These are phyloP conservation scores for Phylloporus rhodoxanthus DNA, from an alignment of 768 basidiomycete genomes.

Conservation along the genomic window DNA sequence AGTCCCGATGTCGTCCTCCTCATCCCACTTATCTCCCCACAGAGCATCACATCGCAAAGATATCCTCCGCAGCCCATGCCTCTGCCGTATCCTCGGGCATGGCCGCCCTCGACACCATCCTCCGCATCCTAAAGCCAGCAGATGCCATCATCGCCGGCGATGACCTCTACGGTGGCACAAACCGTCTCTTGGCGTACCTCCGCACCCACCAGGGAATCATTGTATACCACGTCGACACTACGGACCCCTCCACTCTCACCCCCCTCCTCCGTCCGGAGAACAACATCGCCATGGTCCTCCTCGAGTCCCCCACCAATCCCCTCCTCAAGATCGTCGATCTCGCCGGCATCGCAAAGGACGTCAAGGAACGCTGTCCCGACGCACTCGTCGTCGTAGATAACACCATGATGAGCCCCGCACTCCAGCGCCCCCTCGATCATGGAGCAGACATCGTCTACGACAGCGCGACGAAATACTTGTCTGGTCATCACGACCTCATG, in stretches of 20 bases:
- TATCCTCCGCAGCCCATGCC: slow-evolving; percentile 86
- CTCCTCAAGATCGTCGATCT: slow-evolving; percentile 93
- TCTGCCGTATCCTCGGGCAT: slow-evolving; percentile 95
- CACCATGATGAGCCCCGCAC: slow-evolving; percentile 99
- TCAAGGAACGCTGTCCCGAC: slow-evolving; percentile 75
- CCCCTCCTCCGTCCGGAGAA: slow-evolving; percentile 54
- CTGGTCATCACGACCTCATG: slow-evolving; percentile 99
- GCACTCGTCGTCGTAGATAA: slow-evolving; percentile 91
- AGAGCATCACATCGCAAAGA: slow-evolving; percentile 98
- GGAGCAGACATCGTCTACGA: slow-evolving; percentile 98
- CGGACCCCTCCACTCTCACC: slow-evolving; percentile 57
- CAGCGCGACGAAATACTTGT: slow-evolving; percentile 95
- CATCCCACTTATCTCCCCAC: slow-evolving; percentile 4
- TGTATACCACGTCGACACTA: slow-evolving; percentile 93
- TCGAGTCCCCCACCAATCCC: slow-evolving; percentile 97
- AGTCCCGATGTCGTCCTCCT: slow-evolving; percentile 15
- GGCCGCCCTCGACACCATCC: slow-evolving; percentile 94
- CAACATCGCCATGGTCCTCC: slow-evolving; percentile 89
- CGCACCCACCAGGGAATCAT: slow-evolving; percentile 80
- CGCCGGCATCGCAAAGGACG: slow-evolving; percentile 71
- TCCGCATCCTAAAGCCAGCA: slow-evolving; percentile 91
- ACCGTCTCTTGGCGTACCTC: slow-evolving; percentile 88
- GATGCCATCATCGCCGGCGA: slow-evolving; percentile 94
- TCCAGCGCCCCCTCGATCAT: slow-evolving; percentile 90
- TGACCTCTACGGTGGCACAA: slow-evolving; percentile 96